Evolutionary conservation across 2,329 filamentous ascomycete species (phyloP).

Genomic region (Parascedosporium putredinis): DNA sequence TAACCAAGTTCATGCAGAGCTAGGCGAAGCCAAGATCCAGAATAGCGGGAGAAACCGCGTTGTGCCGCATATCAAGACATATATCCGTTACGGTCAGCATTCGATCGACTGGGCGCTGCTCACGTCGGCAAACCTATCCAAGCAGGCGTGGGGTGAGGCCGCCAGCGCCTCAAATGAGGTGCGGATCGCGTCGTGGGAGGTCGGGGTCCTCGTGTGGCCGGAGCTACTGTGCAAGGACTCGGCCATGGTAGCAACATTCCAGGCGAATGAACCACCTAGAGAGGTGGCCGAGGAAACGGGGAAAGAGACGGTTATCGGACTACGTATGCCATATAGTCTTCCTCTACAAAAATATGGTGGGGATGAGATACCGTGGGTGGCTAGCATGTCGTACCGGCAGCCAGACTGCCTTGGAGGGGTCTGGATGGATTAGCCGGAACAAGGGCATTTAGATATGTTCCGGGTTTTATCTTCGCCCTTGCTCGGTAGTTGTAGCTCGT

Average conservation of each 20-base stretch:
- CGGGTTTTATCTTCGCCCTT: too few species aligned
- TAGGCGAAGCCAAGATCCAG: conserved; percentile 15
- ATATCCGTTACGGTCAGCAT: conserved; percentile 52
- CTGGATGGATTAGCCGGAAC: conserved; percentile 24
- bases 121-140: conserved; percentile 86
- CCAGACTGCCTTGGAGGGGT: conserved; percentile 47
- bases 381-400: conserved; percentile 45
- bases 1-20: too few species aligned
- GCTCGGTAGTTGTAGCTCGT: background rate
- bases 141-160: conserved; percentile 75
- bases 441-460: too few species aligned
- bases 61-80: conserved; percentile 85
- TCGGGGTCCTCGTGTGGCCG: conserved; percentile 78
- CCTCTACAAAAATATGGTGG: conserved; percentile 57
- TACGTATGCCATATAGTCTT: conserved; percentile 75
- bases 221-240: conserved; percentile 37
- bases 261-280: conserved; percentile 39
- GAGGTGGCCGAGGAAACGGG: conserved; percentile 12
- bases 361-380: conserved; percentile 68
- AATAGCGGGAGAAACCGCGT: conserved; percentile 56
- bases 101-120: conserved; percentile 74
- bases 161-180: conserved; percentile 47
- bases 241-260: conserved; percentile 60
- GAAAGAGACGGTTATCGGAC: conserved; percentile 43
- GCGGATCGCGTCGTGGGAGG: conserved; percentile 70